These are phyloP conservation scores for Inonotus hispidus DNA, from an alignment of 1,284 basidiomycete genomes.

Conservation along the genomic window DNA sequence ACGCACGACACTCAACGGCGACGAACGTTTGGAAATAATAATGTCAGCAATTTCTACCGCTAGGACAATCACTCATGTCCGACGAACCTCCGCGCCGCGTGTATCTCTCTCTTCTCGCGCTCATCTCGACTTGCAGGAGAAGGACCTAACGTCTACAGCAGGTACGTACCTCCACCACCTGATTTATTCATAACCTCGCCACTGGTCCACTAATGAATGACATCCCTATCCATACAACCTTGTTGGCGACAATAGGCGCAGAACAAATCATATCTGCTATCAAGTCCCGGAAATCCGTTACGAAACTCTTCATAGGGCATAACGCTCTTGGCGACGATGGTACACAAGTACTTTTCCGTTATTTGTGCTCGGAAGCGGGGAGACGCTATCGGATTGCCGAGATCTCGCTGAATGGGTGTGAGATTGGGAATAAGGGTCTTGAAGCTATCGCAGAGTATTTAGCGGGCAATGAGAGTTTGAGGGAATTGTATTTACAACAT, in stretches of 20 bases:
- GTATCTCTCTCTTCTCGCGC: constrained; percentile 7
- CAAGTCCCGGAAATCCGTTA: constrained; percentile 36
- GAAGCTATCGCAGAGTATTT: constrained; percentile 48
- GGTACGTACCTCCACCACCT: not conserved
- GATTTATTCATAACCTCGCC: not conserved
- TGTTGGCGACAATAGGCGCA: too few species aligned
- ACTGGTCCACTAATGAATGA: too few species aligned
- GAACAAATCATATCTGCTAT: constrained; percentile 43
- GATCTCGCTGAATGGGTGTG: constrained; percentile 51
- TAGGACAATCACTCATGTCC: constrained; percentile 5
- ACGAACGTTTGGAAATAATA: not conserved
- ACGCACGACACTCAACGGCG: too few species aligned
- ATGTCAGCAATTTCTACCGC: not conserved
- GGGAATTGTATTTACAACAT: constrained; percentile 47
- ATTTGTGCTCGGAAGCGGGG: constrained; percentile 45
- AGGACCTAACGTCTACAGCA: constrained; percentile 10
- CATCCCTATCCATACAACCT: too few species aligned
- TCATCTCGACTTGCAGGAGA: constrained; percentile 18
- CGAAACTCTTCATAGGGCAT: constrained; percentile 49
- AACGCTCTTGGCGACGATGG: constrained; percentile 58
- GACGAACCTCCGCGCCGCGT: constrained; percentile 19
- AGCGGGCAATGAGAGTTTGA: constrained; percentile 40
- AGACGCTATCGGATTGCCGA: constrained; percentile 44
- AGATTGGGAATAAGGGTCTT: constrained; percentile 50
- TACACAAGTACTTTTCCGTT: constrained; percentile 48